phyloP scores from a whole-genome alignment of 2,329 filamentous ascomycete genomes.

The Microcera coccophila region DNA sequence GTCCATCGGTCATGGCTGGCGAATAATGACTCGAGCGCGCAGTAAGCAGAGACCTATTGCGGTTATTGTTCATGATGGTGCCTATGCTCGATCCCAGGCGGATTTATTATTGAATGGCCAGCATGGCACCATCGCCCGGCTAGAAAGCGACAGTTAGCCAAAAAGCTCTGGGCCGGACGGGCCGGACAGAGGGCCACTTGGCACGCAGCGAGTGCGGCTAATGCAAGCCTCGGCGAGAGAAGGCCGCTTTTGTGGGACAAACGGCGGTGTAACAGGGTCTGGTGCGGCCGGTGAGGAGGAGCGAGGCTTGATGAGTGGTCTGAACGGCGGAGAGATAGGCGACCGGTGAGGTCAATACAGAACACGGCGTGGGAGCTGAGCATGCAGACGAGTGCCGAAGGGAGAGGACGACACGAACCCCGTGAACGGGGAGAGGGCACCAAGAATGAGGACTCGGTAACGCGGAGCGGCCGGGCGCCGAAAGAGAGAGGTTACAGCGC shows the following conservation, averaged over 20 bases:
- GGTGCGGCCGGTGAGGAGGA: neutral
- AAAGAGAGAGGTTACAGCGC: slow-evolving; percentile 16
- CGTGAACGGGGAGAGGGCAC: too few relatives aligned
- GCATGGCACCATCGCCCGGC: slow-evolving; percentile 19
- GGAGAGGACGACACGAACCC: too few relatives aligned
- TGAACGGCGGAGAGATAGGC: slow-evolving; percentile 2
- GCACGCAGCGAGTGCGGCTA: slow-evolving; percentile 16
- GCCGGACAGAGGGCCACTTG: slow-evolving; percentile 13
- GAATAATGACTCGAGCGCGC: too few relatives aligned
- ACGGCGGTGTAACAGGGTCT: slow-evolving; percentile 22
- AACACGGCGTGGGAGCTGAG: slow-evolving; percentile 15
- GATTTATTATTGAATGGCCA: too few relatives aligned
- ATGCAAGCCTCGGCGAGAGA: slow-evolving; percentile 20
- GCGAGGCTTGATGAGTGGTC: slow-evolving; percentile 2
- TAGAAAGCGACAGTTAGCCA: slow-evolving; percentile 12
- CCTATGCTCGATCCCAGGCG: too few relatives aligned
- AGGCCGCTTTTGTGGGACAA: slow-evolving; percentile 13
- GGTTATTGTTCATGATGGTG: too few relatives aligned
- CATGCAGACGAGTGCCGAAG: too few relatives aligned
- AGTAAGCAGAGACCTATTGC: too few relatives aligned
- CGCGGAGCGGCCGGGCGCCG: slow-evolving; percentile 14
- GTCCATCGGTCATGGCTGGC: too few relatives aligned
- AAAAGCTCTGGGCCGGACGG: slow-evolving; percentile 16
- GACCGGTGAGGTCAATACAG: slow-evolving; percentile 16
- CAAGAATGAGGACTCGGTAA: slow-evolving; percentile 12